Base-by-base conservation (phyloP, 768 basidiomycete genomes). In the Boletus pseudo-olivaceus region DNA sequence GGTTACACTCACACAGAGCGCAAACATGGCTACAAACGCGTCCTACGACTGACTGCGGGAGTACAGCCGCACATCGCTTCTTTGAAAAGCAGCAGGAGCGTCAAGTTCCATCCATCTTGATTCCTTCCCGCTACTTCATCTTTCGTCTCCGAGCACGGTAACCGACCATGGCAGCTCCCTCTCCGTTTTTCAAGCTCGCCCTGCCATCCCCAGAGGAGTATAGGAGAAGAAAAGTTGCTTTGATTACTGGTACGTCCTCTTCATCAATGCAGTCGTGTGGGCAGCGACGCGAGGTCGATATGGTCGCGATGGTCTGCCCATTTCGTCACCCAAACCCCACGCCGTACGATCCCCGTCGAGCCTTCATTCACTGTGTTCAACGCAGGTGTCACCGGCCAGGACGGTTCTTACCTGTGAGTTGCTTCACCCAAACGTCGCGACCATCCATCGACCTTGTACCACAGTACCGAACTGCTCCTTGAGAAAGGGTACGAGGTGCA, bases 331-430 rank as follows among this genome's bases (percentile, higher is more conserved):
- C 7, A 37, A 37, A 37, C 17, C 5, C 15, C 35, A 37, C 35
- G 6, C 37, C 10, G 11, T 33, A 33, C 33, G 5, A 12, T 33
- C 11, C 37, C n/a, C 8, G 37, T n/a, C 17, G 37, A 38, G n/a
- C 37, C 37, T 38, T n/a, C 12, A 32, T 47, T 66, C 59, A 66
- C 44, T n/a, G 32, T 17, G 44, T 55, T 37, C 41, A 52, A 54
- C 29, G 35, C 66, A 95, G 93, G 94, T 69, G 90, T 97, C 72
- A 95, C 94, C 57, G 94, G 94, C 34, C 94, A 97, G 72, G 94
- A 98, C 71, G 94, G 94, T 27, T 96, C 94, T 3, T 98, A 98
- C 71, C 76, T 98, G 85, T 93, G 73, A 70, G 90, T 74, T 59
- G 20, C 32, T n/a, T 33, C 2, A 7, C 11, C n/a, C 41, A 0